Evolutionary conservation across 306 rosid genomes (phyloP).

Genomic region (Dryas drummondii): DNA sequence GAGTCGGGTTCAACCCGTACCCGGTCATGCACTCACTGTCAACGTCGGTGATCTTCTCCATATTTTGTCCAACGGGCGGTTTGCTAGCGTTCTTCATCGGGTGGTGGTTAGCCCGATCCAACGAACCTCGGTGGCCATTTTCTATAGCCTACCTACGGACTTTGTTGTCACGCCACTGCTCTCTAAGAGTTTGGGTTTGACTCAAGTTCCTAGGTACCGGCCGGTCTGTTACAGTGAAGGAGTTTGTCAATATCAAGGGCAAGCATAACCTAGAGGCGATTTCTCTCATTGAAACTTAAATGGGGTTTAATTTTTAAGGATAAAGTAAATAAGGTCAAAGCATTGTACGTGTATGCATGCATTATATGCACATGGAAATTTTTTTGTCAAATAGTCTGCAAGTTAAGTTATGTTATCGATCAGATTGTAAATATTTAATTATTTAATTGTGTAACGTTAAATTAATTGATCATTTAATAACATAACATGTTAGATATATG

Average conservation of each 20-base stretch:
- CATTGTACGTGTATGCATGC: too few relatives aligned
- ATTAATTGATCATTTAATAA: too few relatives aligned
- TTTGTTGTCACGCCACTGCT: conserved; percentile 41
- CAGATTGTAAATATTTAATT: too few relatives aligned
- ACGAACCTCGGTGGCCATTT: conserved; percentile 55
- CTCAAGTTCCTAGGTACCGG: conserved; percentile 34
- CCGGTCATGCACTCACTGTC: conserved; percentile 42
- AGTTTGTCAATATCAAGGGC: conserved; percentile 48
- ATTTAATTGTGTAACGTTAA: too few relatives aligned
- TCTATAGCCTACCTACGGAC: conserved; percentile 55
- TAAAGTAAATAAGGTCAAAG: too few relatives aligned
- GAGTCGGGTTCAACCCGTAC: conserved; percentile 41
- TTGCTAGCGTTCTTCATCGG: conserved; percentile 51
- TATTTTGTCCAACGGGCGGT: conserved; percentile 55
- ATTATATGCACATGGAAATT: too few relatives aligned
- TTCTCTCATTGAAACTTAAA: conserved; percentile 29
- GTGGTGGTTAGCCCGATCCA: conserved; percentile 40
- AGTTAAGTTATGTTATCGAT: too few relatives aligned
- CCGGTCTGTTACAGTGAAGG: conserved; percentile 49
- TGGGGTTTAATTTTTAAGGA: neutral
- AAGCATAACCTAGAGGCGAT: conserved; percentile 42
- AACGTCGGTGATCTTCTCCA: conserved; percentile 65
- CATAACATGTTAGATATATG: too few relatives aligned
- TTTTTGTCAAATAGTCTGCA: too few relatives aligned
- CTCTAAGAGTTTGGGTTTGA: neutral